phyloP scores from a whole-genome alignment of 2,329 filamentous ascomycete genomes.

The Byssothecium circinans region DNA sequence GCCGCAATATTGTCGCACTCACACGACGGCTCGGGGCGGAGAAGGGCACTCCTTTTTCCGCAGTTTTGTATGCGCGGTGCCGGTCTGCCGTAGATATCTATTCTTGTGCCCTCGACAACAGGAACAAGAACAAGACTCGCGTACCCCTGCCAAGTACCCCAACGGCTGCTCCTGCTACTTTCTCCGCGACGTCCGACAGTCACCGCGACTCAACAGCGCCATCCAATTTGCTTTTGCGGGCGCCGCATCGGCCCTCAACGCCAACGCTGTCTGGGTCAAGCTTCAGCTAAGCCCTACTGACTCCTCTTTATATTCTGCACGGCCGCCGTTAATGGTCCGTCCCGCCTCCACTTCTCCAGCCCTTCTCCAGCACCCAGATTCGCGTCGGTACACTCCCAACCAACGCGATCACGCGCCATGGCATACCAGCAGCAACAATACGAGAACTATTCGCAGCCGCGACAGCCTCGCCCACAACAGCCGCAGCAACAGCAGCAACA shows the following conservation, averaged over 20 bases:
- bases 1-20: no score
- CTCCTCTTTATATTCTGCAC: slow-evolving; percentile 3
- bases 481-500: slow-evolving; percentile 34
- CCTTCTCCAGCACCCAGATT: slow-evolving; percentile 11
- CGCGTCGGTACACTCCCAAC: slow-evolving; percentile 20
- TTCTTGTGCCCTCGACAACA: not conserved
- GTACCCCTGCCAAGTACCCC: not conserved
- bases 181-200: not conserved
- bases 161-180: not conserved
- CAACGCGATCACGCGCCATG: slow-evolving; percentile 32
- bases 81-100: not conserved
- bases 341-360: slow-evolving; percentile 16
- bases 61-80: not conserved
- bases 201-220: not conserved
- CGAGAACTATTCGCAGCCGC: slow-evolving; percentile 38
- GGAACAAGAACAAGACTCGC: not conserved
- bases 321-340: slow-evolving; percentile 23
- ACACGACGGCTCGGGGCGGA: no score
- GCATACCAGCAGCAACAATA: slow-evolving; percentile 46
- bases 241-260: not conserved
- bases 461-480: slow-evolving; percentile 19
- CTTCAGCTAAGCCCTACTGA: slow-evolving; percentile 1
- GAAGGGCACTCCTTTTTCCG: slow-evolving; percentile 5
- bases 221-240: not conserved
- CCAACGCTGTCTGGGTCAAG: slow-evolving; percentile 1